phyloP scores from a whole-genome alignment of 2,329 filamentous ascomycete species.

The Dactylonectria estremocensis region DNA sequence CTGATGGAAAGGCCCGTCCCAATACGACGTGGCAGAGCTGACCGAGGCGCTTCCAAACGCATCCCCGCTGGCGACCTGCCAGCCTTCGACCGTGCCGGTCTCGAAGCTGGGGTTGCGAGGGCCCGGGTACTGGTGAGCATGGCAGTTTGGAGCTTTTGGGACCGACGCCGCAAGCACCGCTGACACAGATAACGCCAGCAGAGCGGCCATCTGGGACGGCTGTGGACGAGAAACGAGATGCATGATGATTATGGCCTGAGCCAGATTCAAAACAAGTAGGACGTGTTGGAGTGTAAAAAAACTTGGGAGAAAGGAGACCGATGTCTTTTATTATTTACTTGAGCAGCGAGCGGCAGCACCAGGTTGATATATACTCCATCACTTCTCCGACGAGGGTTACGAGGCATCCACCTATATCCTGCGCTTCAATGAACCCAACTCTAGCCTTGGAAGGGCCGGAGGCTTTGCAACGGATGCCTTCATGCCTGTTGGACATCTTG shows the following conservation, averaged over 20 bases:
- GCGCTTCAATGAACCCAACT: background rate
- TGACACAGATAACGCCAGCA: slow-evolving; percentile 7
- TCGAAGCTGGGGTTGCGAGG: slow-evolving; percentile 47
- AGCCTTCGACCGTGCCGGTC: slow-evolving; percentile 45
- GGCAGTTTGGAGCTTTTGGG: slow-evolving; percentile 14
- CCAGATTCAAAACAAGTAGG: slow-evolving; percentile 3
- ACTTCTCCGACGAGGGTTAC: background rate
- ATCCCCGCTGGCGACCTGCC: slow-evolving; percentile 46
- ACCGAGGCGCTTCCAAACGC: slow-evolving; percentile 47
- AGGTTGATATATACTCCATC: background rate
- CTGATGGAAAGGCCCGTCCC: slow-evolving; percentile 49
- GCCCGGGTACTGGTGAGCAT: slow-evolving; percentile 9
- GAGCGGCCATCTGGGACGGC: slow-evolving; percentile 2
- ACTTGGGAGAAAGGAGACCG: background rate
- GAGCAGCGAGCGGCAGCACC: background rate
- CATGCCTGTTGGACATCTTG: background rate
- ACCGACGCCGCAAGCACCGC: slow-evolving; percentile 14
- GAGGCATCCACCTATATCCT: background rate
- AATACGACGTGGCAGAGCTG: slow-evolving; percentile 41
- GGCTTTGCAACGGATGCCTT: background rate
- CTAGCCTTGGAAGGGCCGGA: background rate
- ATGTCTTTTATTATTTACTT: background rate
- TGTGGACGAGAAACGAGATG: background rate
- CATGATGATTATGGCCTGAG: background rate
- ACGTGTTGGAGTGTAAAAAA: background rate